Base-by-base conservation (phyloP, 1,284 basidiomycete species). In the Microbotryomycetes sp. region DNA sequence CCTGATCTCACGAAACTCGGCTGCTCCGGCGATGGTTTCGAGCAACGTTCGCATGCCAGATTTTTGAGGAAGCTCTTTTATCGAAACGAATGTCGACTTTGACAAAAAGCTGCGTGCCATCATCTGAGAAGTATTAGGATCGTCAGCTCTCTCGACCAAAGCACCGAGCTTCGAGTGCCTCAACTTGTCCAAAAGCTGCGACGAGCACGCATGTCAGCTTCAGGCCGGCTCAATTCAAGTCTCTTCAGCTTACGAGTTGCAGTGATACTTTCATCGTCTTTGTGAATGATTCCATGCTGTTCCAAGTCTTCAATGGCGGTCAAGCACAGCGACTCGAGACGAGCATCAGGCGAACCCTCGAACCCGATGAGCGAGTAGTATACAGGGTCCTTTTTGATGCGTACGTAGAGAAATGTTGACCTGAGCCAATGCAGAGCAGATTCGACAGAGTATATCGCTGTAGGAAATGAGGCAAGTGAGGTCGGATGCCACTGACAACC, bases 321-420 rank as follows among this genome's bases (percentile, higher is more conserved):
- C 32, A 65, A 47, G 31, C 66, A 68, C 28, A 72, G 60, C 56
- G 70, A 68, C 47, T 72, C 71, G 30, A 72, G 61, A 4, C 70
- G 31, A 28, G 47, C 56, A 22, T 71, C 68, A 1, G 70, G 64
- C 1, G 62, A 57, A 48, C 45, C n/a, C 32, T 14, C 22, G n/a
- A 25, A 26, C 7, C 56, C 60, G 30, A 52, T 45, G 26, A 67
- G 52, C 3, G 83, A 79, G 72, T 97, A 97, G 71, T 87, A 81
- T 6, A 74, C 72, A 0, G 91, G 88, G 71, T 96, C 94, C 74
- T 85, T 85, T 69, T 84, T 83, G 58, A 97, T 84, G 14, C 92
- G 82, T 55, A 87, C 85, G 72, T 83, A 92, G 9, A 96, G 77
- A 75, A 94, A 94, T 0, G 91, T 88, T 22, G 61, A 50, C 2